Evolutionary conservation across 768 basidiomycete species (phyloP).

Genomic region (Leccinum subgranulosum): DNA sequence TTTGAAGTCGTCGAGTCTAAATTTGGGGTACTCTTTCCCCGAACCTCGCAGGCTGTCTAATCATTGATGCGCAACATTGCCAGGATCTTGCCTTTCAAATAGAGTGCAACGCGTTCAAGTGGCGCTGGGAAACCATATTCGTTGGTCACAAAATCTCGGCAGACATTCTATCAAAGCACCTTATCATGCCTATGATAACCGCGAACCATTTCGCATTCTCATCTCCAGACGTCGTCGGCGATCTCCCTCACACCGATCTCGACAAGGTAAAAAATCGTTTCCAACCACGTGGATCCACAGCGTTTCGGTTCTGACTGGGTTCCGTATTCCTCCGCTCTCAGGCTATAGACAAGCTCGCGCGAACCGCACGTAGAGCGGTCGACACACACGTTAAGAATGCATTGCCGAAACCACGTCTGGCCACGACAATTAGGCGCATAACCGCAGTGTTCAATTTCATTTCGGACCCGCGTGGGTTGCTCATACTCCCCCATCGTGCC

Average conservation of each 20-base stretch:
- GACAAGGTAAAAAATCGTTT: conserved; percentile 50
- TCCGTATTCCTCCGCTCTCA: conserved; percentile 25
- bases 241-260: conserved; percentile 54
- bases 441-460: conserved; percentile 69
- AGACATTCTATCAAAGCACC: conserved; percentile 73
- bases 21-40: conserved; percentile 46
- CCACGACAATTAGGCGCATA: conserved; percentile 66
- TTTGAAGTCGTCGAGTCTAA: conserved; percentile 60
- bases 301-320: conserved; percentile 3
- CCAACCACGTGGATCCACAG: conserved; percentile 3
- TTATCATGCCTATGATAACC: conserved; percentile 74
- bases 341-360: conserved; percentile 69
- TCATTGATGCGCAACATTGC: conserved; percentile 13
- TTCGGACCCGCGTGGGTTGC: conserved; percentile 58
- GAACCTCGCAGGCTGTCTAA: background rate
- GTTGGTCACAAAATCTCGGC: conserved; percentile 63
- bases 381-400: conserved; percentile 74
- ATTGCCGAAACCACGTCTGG: conserved; percentile 62
- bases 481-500: conserved; percentile 5
- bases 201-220: conserved; percentile 65
- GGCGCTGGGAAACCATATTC: conserved; percentile 75
- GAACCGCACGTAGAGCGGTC: conserved; percentile 61
- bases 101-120: conserved; percentile 59
- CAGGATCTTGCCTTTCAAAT: conserved; percentile 70
- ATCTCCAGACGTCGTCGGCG: conserved; percentile 53